Evolutionary conservation across 2,329 filamentous ascomycete species (phyloP).

Genomic region (Ophiocordyceps camponoti-rufipedis): DNA sequence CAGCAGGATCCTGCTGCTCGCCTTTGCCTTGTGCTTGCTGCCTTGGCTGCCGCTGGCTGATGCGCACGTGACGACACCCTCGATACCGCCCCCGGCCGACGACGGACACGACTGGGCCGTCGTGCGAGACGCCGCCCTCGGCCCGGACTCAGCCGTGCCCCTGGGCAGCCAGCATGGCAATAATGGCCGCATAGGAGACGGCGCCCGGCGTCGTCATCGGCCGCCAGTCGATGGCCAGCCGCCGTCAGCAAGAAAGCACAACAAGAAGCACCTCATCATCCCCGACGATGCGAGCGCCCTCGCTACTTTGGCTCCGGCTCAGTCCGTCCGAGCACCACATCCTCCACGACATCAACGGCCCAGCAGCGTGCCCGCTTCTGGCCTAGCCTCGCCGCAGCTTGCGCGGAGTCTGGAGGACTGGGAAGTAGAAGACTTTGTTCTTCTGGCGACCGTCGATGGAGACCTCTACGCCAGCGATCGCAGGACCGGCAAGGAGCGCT

Average conservation of each 20-base stretch:
- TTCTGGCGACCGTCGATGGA: constrained; percentile 99
- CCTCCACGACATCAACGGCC: constrained; percentile 42
- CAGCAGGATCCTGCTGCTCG: constrained; percentile 26
- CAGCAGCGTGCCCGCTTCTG: constrained; percentile 40
- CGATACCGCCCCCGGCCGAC: not conserved
- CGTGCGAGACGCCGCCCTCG: not conserved
- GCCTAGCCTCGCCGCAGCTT: constrained; percentile 66
- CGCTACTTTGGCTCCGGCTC: constrained; percentile 92
- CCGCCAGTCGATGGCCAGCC: constrained; percentile 4
- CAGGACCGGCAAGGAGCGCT: constrained; percentile 65
- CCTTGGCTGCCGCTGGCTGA: constrained; percentile 37
- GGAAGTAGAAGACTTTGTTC: constrained; percentile 99
- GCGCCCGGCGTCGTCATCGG: not conserved
- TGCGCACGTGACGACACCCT: constrained; percentile 13
- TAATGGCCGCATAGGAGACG: not conserved
- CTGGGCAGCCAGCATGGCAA: not conserved
- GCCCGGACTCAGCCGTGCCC: not conserved
- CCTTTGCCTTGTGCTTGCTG: constrained; percentile 38
- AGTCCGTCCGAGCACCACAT: constrained; percentile 83
- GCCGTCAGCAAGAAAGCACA: constrained; percentile 7
- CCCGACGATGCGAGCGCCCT: constrained; percentile 77
- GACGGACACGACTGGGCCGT: not conserved
- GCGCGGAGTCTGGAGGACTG: constrained; percentile 97
- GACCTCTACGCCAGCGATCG: constrained; percentile 83
- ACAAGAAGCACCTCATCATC: constrained; percentile 15